phyloP scores from a whole-genome alignment of 169 alveolate genomes.

The Plasmodium coatneyi region DNA sequence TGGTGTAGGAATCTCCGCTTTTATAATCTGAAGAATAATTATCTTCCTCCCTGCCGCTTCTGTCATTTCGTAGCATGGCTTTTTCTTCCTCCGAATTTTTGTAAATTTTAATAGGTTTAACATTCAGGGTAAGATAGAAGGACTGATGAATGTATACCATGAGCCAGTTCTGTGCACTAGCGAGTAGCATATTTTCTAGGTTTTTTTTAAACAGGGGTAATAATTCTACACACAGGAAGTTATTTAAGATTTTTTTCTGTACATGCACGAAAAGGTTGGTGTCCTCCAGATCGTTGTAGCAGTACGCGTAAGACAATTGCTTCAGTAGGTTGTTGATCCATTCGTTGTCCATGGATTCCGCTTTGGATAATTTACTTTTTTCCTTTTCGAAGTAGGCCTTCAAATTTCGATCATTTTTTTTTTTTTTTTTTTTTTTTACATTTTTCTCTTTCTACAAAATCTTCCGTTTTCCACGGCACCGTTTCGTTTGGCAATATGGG shows the following conservation, averaged over 20 bases:
- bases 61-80: neutral
- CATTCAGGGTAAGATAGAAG: slow-evolving; percentile 57
- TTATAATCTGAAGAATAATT: neutral
- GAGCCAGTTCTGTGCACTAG: slow-evolving; percentile 74
- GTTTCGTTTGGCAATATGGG: slow-evolving; percentile 80
- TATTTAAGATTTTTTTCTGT: slow-evolving; percentile 74
- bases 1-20: neutral
- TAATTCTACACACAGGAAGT: slow-evolving; percentile 74
- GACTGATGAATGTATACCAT: slow-evolving; percentile 68
- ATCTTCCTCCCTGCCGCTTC: neutral
- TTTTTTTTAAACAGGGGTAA: slow-evolving; percentile 76
- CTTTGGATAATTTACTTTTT: slow-evolving; percentile 62
- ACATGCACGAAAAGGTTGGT: slow-evolving; percentile 72
- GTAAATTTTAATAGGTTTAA: slow-evolving; percentile 32
- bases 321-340: slow-evolving; percentile 79
- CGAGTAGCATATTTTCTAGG: slow-evolving; percentile 52
- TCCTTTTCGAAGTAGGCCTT: slow-evolving; percentile 76
- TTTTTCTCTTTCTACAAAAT: slow-evolving; percentile 77
- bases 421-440: slow-evolving; percentile 76
- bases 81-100: neutral
- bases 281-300: slow-evolving; percentile 55
- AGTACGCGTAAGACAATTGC: slow-evolving; percentile 75
- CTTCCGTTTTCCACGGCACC: slow-evolving; percentile 79
- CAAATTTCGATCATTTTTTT: slow-evolving; percentile 65
- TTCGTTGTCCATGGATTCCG: slow-evolving; percentile 77